Base-by-base conservation (phyloP, 805 yeast species). In the Kodamaea sagamina region DNA sequence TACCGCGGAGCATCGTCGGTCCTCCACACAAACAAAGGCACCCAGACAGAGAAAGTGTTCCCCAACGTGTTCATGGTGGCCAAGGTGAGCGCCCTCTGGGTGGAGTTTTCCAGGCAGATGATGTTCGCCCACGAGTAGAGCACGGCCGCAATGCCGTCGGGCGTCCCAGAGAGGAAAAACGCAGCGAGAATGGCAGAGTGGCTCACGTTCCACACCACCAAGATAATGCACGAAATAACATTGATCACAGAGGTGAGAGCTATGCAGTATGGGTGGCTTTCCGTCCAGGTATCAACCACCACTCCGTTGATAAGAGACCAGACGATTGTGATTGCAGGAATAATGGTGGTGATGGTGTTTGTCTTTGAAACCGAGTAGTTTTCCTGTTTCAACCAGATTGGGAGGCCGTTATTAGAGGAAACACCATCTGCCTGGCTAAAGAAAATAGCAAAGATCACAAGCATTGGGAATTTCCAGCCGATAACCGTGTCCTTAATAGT, bases 291-390 rank as follows among this genome's bases (percentile, higher is more conserved):
- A 46, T 61, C 65, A 8, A 51, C 62, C 17, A 57, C 43, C 12
- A 57, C 45, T n/a, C 62, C 63, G 24, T 59, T 61, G 22, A 61
- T 32, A 18, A 61, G 44, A 9, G 64, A 54, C 36, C 54, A 41
- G 21, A 53, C 46, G 12, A 54, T 54, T 8, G 62, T 57, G 22
- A 81, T 58, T 10, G 78, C 82, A 1, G 86, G 84, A 1, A 84
- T 78, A n/a, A 78, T 48, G 3, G 81, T 71, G 11, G 81, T 65
- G 37, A 77, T 60, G 42, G 78, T 67, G 53, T 81, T 79, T 15
- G 79, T 60, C 45, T 65, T 62, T 0, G 68, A 71, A 36, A 70
- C 64, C 0, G 72, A 55, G 53, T 71, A 80, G 26, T 67, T 63
- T n/a, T 44, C 37, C 13, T 42, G 36, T 18, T 41, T 46, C 26